phyloP scores from a whole-genome alignment of 108 stramenopile species.

The Cyclostephanos invisitatus region DNA sequence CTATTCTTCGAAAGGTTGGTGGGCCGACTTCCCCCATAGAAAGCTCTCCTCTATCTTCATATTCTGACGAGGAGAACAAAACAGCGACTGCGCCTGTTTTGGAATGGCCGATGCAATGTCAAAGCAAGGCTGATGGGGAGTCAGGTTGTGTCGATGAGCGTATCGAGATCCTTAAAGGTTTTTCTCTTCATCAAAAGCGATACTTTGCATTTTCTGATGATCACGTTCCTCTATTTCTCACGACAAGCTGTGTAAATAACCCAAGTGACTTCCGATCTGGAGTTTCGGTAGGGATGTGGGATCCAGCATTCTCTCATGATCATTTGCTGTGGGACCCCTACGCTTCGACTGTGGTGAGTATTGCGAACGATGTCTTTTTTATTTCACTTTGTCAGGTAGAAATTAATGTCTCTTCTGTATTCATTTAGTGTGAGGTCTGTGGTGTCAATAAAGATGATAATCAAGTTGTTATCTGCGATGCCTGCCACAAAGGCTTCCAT shows the following conservation, averaged over 20 bases:
- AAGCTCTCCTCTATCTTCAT: background rate
- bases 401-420: background rate
- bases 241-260: conserved; percentile 26
- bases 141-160: conserved; percentile 10
- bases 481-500: conserved; percentile 52
- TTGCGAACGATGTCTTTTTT: background rate
- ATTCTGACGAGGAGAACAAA: background rate
- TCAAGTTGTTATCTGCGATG: conserved; percentile 54
- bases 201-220: background rate
- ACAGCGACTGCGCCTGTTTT: conserved; percentile 20
- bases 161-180: conserved; percentile 26
- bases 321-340: conserved; percentile 40
- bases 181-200: conserved; percentile 25
- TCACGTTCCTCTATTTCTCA: conserved; percentile 6
- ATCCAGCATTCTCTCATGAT: conserved; percentile 29
- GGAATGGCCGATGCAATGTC: conserved; percentile 39
- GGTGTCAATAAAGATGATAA: conserved; percentile 43
- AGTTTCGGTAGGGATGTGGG: conserved; percentile 29
- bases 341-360: conserved; percentile 19
- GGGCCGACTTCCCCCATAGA: background rate
- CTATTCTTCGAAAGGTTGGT: conserved; percentile 28
- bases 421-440: conserved; percentile 35
- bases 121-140: background rate
- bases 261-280: conserved; percentile 32
- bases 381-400: background rate